Evolutionary conservation across 1,139 yeast genomes (phyloP), one percentile per base, ranked within the genome.

Genomic region (Yamadazyma trypodendri): DNA sequence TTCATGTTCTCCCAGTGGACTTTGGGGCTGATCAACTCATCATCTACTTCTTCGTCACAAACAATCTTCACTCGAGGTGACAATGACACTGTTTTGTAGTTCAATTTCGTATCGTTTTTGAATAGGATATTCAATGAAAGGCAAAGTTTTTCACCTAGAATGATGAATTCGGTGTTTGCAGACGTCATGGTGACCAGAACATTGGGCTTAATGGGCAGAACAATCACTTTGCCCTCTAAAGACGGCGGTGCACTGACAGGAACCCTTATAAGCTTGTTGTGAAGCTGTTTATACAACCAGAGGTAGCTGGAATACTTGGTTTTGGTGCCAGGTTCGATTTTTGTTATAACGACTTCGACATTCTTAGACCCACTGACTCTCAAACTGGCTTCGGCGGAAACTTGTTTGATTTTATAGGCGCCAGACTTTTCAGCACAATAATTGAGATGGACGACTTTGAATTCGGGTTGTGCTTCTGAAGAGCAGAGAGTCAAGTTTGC

Each of bases 1-100:
- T 71, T 71, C 36, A 62, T 47, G 6, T 40, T 50, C 25, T 65
- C 61, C 75, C 75, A 71, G 38, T 58, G 56, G 2, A 55, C 50
- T 31, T 55, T 62, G 3, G 60, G 56, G 11, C 56, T 43, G 11
- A 48, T 48, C 3, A 60, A 40, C 4, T 42, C 46, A 6, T 43
- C 43, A 8, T 40, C 50, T 3, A 49, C 43, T 8, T 36, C 17
- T 3, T 49, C 43, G 8, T 37, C 18, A 18, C 47, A 43, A 7
- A 42, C 37, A 2, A 63, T 39, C 20, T 48, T 56, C 3, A 59
- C 48, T 28, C 55, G 50, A 3, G 59, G 56, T 3, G 54, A 44
- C 10, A 65, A 35, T 11, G 46, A 37, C 2, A 65, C 43, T 25
- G 49, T 46, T 24, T 49, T 45, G 43, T 61, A 61, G 6, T 46